Evolutionary conservation across 331 rosid genomes (phyloP).

Genomic region (Malus hybrid): DNA sequence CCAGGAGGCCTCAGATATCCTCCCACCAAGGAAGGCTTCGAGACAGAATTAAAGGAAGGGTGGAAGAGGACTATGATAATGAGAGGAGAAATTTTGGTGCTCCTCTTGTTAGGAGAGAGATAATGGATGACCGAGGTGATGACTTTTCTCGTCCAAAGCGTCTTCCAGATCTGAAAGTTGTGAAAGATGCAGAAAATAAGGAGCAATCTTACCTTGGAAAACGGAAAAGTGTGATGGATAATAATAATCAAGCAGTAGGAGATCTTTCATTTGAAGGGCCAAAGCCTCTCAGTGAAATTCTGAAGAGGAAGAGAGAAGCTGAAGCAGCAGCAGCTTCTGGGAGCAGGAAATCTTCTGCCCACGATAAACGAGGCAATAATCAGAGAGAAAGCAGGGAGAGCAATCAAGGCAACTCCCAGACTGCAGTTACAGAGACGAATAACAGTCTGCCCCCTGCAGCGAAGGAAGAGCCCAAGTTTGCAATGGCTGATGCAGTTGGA

Average conservation of each 20-base stretch:
- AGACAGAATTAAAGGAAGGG: constrained; percentile 69
- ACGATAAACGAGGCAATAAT: constrained; percentile 11
- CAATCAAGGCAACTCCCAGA: constrained; percentile 14
- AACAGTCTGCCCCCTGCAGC: constrained; percentile 13
- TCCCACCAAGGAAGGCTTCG: constrained; percentile 57
- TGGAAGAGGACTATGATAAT: constrained; percentile 42
- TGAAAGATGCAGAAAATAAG: constrained; percentile 27
- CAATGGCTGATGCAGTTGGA: constrained; percentile 27
- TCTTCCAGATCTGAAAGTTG: constrained; percentile 61
- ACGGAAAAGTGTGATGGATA: constrained; percentile 37
- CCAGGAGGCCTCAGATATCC: constrained; percentile 49
- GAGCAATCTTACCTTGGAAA: constrained; percentile 57
- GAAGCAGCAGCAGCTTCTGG: constrained; percentile 28
- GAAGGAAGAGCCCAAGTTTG: constrained; percentile 35
- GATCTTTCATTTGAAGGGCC: constrained; percentile 77
- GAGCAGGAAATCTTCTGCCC: constrained; percentile 27
- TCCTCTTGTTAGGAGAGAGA: constrained; percentile 35
- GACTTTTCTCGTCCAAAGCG: constrained; percentile 61
- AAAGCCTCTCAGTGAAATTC: constrained; percentile 86
- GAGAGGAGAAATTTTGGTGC: constrained; percentile 47
- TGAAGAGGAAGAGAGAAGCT: constrained; percentile 68
- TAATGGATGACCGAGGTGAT: constrained; percentile 23
- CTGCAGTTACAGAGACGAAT: constrained; percentile 4
- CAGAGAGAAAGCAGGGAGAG: constrained; percentile 21
- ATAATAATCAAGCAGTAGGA: constrained; percentile 40